These are phyloP conservation scores for Tulasnella sp. DNA, from an alignment of 768 basidiomycete genomes.

Conservation along the genomic window DNA sequence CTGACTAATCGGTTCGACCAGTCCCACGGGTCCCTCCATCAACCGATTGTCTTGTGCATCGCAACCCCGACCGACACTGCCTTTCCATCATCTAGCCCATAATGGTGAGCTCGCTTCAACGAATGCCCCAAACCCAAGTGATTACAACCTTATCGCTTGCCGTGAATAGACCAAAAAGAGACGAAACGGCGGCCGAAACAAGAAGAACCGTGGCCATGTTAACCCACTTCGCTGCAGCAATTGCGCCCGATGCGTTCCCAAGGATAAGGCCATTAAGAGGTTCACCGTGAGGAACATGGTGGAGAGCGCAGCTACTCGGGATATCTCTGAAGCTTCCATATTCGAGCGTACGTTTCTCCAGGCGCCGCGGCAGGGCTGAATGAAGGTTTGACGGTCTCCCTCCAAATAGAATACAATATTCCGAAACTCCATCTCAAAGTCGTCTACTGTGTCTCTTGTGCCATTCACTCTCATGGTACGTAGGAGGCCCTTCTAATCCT, in stretches of 20 bases:
- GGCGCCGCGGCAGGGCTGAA: slow-evolving; percentile 7
- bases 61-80: background rate
- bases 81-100: background rate
- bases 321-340: slow-evolving; percentile 93
- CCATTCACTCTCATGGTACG: slow-evolving; percentile 97
- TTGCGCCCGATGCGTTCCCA: slow-evolving; percentile 95
- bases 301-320: slow-evolving; percentile 94
- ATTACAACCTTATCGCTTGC: background rate
- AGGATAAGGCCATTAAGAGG: slow-evolving; percentile 99
- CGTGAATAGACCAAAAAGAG: slow-evolving; percentile 88
- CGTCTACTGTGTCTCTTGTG: slow-evolving; percentile 97
- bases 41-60: background rate
- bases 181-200: slow-evolving; percentile 99
- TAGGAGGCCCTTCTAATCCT: slow-evolving; percentile 20
- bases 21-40: slow-evolving; percentile 11
- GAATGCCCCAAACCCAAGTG: background rate
- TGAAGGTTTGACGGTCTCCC: background rate
- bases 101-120: slow-evolving; percentile 7
- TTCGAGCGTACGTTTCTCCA: slow-evolving; percentile 66
- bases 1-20: background rate
- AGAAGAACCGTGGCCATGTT: slow-evolving; percentile 97
- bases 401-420: slow-evolving; percentile 75
- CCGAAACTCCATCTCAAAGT: slow-evolving; percentile 99
- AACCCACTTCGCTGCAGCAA: slow-evolving; percentile 95
- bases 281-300: slow-evolving; percentile 99